Base-by-base conservation (phyloP, 129 eudicot genomes). In the Flaveria sonorensis region DNA sequence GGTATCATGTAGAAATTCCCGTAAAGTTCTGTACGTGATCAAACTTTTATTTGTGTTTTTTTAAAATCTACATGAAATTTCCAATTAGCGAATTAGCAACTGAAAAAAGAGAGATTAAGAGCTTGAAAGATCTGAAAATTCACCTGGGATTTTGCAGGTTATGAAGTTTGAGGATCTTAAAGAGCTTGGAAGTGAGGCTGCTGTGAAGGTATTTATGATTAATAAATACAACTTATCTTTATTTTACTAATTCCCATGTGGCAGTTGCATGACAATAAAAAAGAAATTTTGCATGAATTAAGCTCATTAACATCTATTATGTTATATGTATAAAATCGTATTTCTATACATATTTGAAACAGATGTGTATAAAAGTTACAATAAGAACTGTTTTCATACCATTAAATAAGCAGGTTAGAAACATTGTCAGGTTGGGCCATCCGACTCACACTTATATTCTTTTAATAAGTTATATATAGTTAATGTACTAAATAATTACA, bases 151-250 rank as follows among this genome's bases (percentile, higher is more conserved):
- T 23, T 75, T 79, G 69, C 76, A 93, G 98, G 98, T 93, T 20
- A 93, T 93, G 98, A 93, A 93, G 78, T 91, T 93, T 84, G 98
- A 93, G 46, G 98, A 93, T 86, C 88, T 93, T 28, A 93, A 93
- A 84, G 97, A 93, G 89, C 92, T 76, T 36, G 96, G 97, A 19
- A 85, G 81, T 24, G 98, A 93, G 69, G 24, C 90, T 71, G 97
- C 96, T 73, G 97, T 94, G 5, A 89, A 94, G 98, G 98, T 94
- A 89, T 62, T 32, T 18, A 62, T 21, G 10, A 11, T 59, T 23
- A 43, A 21, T 75, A 32, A 74, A 12, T 39, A 6, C 12, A 18
- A 20, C 9, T 71, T 39, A 9, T 46, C 51, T 26, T 12, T n/a
- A 9, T 10, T 28, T 57, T 63, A 45, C 10, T 53, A 28, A 14